Percentiles rank a stretch among this genome's conserved stretches.
Conservation (phyloP, 1,284 basidiomycete species). For the Grifola frondosa region DNA sequence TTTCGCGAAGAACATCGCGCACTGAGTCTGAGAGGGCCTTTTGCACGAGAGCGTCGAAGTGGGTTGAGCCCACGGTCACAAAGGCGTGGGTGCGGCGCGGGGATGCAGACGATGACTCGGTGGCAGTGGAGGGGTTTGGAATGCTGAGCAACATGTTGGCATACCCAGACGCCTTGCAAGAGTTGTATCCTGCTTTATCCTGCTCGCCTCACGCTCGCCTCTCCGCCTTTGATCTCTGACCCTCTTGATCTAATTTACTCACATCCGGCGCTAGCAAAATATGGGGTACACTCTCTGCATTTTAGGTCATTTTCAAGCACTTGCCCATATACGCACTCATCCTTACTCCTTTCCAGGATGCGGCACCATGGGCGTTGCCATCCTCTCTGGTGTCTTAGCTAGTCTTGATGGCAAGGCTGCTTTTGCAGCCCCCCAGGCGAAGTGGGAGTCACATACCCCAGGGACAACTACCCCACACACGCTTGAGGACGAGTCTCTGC, state of each 20-base stretch:
- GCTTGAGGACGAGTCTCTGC: constrained; percentile 62
- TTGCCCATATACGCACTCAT: constrained; percentile 4
- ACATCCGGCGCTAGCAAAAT: constrained; percentile 11
- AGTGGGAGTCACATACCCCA: constrained; percentile 83
- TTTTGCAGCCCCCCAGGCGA: constrained; percentile 35
- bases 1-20: constrained; percentile 49
- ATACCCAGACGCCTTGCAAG: constrained; percentile 2
- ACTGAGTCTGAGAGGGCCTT: constrained; percentile 58
- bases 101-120: constrained; percentile 11
- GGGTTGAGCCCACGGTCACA: constrained; percentile 90
- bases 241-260: constrained; percentile 15
- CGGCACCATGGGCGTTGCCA: constrained; percentile 97
- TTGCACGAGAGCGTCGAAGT: constrained; percentile 75
- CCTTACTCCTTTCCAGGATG: constrained; percentile 63
- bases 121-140: constrained; percentile 8
- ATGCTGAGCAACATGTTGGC: neutral
- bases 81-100: constrained; percentile 57
- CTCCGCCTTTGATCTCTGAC: neutral
- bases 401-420: constrained; percentile 58
- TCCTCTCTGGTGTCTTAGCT: constrained; percentile 88
- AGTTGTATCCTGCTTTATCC: constrained; percentile 3
- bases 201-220: constrained; percentile 1
- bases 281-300: constrained; percentile 68
- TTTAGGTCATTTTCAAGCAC: constrained; percentile 40
- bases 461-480: constrained; percentile 78